phyloP scores from a whole-genome alignment of 495 filamentous ascomycete genomes.

The Aspergillus carlsbadensis region DNA sequence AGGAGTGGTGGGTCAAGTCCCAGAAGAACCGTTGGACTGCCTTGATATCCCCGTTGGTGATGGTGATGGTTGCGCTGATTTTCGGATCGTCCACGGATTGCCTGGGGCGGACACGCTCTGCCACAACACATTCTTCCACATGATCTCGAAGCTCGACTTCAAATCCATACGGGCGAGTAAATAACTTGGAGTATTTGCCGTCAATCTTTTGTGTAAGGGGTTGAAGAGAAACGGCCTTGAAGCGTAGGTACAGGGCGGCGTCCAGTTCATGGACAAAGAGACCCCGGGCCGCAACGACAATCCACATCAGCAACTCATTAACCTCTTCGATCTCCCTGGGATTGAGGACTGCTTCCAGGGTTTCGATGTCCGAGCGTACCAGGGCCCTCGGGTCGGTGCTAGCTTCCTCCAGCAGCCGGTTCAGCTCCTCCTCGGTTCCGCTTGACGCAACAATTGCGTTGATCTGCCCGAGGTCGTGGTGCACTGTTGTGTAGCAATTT shows the following conservation, averaged over 20 bases:
- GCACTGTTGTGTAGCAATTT: slow-evolving; percentile 8
- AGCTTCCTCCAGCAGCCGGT: slow-evolving; percentile 17
- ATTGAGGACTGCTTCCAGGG: slow-evolving; percentile 19
- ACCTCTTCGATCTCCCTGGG: slow-evolving; percentile 25
- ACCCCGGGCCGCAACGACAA: slow-evolving; percentile 13
- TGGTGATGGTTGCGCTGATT: slow-evolving; percentile 24
- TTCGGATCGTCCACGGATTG: slow-evolving; percentile 20
- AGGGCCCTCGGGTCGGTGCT: slow-evolving; percentile 15
- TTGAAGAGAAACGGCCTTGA: slow-evolving; percentile 19
- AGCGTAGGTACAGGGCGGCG: slow-evolving; percentile 20
- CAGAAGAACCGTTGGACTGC: slow-evolving; percentile 24
- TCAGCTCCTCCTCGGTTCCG: slow-evolving; percentile 24
- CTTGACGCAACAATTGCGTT: slow-evolving; percentile 21
- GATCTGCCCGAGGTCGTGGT: slow-evolving; percentile 17
- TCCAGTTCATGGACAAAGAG: slow-evolving; percentile 15
- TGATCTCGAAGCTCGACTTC: slow-evolving; percentile 11
- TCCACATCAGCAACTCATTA: slow-evolving; percentile 28
- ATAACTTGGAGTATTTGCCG: slow-evolving; percentile 24
- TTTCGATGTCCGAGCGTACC: slow-evolving; percentile 16
- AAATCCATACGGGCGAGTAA: slow-evolving; percentile 8
- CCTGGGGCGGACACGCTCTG: slow-evolving; percentile 15
- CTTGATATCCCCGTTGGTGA: slow-evolving; percentile 21
- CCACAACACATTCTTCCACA: slow-evolving; percentile 18
- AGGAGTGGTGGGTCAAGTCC: slow-evolving; percentile 20
- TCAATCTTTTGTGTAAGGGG: slow-evolving; percentile 21